Evolutionary conservation across 441 rosid species (phyloP), one percentile per base, ranked within the genome.

Genomic region (Pelargonium cotyledonis): DNA sequence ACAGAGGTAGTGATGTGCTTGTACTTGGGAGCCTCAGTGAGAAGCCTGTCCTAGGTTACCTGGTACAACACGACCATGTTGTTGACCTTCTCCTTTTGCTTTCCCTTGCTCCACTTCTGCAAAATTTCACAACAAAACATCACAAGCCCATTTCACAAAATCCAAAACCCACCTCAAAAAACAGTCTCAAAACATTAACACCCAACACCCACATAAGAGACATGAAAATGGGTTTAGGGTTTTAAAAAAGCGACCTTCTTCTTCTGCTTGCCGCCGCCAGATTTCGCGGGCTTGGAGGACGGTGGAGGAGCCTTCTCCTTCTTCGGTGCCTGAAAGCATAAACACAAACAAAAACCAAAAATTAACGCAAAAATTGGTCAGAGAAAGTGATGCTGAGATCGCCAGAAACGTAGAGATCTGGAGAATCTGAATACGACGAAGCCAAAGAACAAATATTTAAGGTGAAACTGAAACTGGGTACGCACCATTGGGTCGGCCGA

Each of bases 31-130:
- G 87, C 91, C 68, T 86, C 91, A 12, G 85, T 63, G 19, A 86
- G 85, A 29, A 86, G 89, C 84, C 83, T 83, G 71, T 86, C 91
- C 69, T 86, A 85, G 21, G 91, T 85, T 14, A 76, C 85, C 74
- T 86, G 87, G 57, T 49, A 15, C 2, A 49, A 49, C 57, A 49
- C 16, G n/a, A 87, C 89, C 91, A 85, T 87, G 82, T 87, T 85
- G 84, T 87, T 87, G 77, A 87, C 91, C 76, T 87, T 85, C 80
- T 87, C 89, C 84, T 87, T 87, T 58, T 85, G 91, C 81, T 87
- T 87, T 65, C 91, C 91, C 76, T 87, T 87, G 91, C 91, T 87
- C 91, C 91, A 87, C 85, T 87, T 87, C 88, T 83, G 85, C 76
- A 55, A 18, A 16, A 16, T 31, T 2, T 6, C 38, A 31, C 38